phyloP scores from a whole-genome alignment of 352 stramenopile species.

The Phytopythium kandeliae region DNA sequence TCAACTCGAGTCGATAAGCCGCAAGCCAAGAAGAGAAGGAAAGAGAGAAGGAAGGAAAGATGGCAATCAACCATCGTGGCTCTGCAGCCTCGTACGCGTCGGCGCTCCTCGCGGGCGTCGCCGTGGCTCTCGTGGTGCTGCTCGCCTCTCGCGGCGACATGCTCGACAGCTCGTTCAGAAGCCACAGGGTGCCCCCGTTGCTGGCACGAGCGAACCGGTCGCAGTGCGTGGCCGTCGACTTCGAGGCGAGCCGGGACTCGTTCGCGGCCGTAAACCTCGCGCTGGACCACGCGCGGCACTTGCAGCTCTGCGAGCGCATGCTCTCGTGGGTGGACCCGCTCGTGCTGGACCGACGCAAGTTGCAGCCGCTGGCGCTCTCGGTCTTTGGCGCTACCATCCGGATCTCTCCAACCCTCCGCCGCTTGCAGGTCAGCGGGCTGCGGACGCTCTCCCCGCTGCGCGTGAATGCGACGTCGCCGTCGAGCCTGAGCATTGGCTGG shows the following conservation, averaged over 20 bases:
- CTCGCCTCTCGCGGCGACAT: background rate
- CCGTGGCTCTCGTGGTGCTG: background rate
- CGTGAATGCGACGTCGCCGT: constrained; percentile 5
- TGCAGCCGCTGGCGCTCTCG: background rate
- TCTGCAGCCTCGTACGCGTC: too few species aligned
- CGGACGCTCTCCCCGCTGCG: constrained; percentile 1
- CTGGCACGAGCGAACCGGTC: background rate
- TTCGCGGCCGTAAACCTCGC: constrained; percentile 4
- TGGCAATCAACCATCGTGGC: too few species aligned
- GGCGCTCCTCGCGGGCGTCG: background rate
- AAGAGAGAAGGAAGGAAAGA: too few species aligned
- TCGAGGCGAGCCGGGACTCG: background rate
- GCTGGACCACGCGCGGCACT: constrained; percentile 5
- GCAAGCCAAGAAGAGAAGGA: background rate
- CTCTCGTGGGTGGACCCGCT: constrained; percentile 3
- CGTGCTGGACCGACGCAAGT: background rate
- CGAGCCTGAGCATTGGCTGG: constrained; percentile 1
- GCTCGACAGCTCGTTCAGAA: background rate
- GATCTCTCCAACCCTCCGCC: background rate
- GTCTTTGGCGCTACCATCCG: background rate
- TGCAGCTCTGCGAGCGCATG: constrained; percentile 6
- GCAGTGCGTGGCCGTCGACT: constrained; percentile 4
- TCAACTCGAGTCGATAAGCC: too few species aligned
- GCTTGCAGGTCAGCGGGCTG: constrained; percentile 1
- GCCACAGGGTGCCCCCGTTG: background rate